Percentiles rank a stretch among this genome's conserved stretches.
Conservation (phyloP, 2,329 filamentous ascomycete genomes). For the Alternaria sp. region DNA sequence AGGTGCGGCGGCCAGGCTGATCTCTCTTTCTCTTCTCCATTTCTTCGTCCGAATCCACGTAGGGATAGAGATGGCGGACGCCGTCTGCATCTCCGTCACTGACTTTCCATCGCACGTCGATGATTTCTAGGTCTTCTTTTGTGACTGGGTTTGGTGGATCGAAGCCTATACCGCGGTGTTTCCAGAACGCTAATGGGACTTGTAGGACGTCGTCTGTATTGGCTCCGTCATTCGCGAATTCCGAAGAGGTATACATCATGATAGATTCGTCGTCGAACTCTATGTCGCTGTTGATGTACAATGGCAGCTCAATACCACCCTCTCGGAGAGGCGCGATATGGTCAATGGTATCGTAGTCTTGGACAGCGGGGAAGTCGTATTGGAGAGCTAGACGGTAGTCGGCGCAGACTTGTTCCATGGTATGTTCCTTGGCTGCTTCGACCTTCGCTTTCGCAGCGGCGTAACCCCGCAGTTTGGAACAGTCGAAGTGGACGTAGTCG, state of each 20-base stretch:
- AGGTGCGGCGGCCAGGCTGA: neutral
- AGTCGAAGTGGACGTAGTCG: neutral
- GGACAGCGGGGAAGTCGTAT: neutral
- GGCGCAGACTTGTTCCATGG: slow-evolving; percentile 1
- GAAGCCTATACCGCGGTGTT: neutral
- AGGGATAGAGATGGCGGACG: neutral
- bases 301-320: neutral
- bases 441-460: neutral
- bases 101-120: neutral
- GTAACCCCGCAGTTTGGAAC: neutral
- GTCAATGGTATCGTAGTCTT: slow-evolving; percentile 1
- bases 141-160: neutral
- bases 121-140: neutral
- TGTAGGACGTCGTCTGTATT: neutral
- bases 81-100: neutral
- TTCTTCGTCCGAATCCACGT: neutral
- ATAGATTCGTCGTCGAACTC: slow-evolving; percentile 9
- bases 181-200: slow-evolving; percentile 1
- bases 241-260: slow-evolving; percentile 3
- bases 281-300: neutral
- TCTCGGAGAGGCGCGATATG: neutral
- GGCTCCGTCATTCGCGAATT: neutral
- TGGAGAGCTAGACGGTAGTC: neutral
- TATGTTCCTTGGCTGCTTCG: neutral
- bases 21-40: neutral